Conservation (phyloP, 768 basidiomycete species). For the Pleurotus ostreatus region DNA sequence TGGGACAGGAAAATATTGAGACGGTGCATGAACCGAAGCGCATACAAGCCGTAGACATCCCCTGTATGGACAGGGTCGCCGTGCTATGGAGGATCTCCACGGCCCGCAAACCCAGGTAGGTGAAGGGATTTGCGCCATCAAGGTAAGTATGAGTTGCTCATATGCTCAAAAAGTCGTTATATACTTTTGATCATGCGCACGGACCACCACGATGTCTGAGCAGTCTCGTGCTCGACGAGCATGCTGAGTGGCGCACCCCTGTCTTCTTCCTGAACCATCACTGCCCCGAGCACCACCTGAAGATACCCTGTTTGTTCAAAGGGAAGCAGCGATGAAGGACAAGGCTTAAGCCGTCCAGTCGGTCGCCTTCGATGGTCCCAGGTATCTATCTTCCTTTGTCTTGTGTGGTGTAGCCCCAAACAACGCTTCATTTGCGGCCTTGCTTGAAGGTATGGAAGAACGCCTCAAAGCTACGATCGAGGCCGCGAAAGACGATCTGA, state of each 20-base stretch:
- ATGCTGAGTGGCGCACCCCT: background rate
- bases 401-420: too few relatives aligned
- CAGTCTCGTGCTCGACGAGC: background rate
- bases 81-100: slow-evolving; percentile 50
- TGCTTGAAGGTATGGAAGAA: too few relatives aligned
- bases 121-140: slow-evolving; percentile 49
- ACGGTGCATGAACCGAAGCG: slow-evolving; percentile 68
- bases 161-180: background rate
- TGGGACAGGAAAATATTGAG: slow-evolving; percentile 62
- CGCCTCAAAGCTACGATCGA: too few relatives aligned
- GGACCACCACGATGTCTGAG: background rate
- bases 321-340: too few relatives aligned
- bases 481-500: too few relatives aligned
- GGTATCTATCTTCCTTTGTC: too few relatives aligned
- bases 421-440: too few relatives aligned
- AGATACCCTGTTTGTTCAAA: background rate
- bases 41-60: slow-evolving; percentile 49
- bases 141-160: slow-evolving; percentile 46
- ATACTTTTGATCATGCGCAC: background rate
- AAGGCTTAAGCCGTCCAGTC: too few relatives aligned
- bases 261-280: background rate
- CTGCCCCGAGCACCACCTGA: background rate
- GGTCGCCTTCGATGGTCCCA: too few relatives aligned
- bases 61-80: slow-evolving; percentile 56
- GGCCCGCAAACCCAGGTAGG: slow-evolving; percentile 41